Percentiles rank a stretch among this genome's conserved stretches.
These are phyloP conservation scores for Beauveria asiatica DNA, from an alignment of 2,329 filamentous ascomycete species.

Conservation along the genomic window DNA sequence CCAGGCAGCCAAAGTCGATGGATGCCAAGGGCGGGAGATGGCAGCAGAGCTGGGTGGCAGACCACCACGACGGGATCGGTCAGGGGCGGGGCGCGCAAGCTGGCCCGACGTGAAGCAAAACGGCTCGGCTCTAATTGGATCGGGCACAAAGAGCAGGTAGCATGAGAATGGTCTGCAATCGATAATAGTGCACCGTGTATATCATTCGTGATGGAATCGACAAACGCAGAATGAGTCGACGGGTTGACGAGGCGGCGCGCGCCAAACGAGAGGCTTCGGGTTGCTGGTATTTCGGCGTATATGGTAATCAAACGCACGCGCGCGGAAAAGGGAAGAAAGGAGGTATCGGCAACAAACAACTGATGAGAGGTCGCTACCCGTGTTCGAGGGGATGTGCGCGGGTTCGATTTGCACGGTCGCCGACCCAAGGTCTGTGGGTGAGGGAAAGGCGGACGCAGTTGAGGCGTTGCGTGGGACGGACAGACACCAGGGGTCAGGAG, in stretches of 20 bases:
- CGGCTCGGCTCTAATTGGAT: neutral
- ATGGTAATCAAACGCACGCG: neutral
- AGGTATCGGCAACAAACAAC: neutral
- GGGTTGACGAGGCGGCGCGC: neutral
- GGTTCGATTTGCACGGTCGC: neutral
- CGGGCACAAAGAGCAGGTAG: neutral
- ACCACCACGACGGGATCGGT: neutral
- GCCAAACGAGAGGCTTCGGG: neutral
- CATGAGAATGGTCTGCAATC: neutral
- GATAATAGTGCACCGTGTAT: neutral
- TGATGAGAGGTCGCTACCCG: neutral
- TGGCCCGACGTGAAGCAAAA: neutral
- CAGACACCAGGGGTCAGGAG: conserved; percentile 1
- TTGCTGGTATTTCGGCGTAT: neutral
- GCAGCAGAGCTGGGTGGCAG: neutral
- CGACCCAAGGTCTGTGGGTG: conserved; percentile 2
- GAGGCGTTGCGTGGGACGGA: conserved; percentile 2
- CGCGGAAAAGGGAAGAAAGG: neutral
- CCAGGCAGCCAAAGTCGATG: neutral
- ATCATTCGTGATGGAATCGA: neutral
- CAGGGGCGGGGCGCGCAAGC: conserved; percentile 4
- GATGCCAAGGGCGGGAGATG: conserved; percentile 2
- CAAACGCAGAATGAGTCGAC: neutral
- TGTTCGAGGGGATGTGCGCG: neutral
- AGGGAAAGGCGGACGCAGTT: neutral